Base-by-base conservation (phyloP, 176 grass and related monocot species). In the Zoysia pacifica region DNA sequence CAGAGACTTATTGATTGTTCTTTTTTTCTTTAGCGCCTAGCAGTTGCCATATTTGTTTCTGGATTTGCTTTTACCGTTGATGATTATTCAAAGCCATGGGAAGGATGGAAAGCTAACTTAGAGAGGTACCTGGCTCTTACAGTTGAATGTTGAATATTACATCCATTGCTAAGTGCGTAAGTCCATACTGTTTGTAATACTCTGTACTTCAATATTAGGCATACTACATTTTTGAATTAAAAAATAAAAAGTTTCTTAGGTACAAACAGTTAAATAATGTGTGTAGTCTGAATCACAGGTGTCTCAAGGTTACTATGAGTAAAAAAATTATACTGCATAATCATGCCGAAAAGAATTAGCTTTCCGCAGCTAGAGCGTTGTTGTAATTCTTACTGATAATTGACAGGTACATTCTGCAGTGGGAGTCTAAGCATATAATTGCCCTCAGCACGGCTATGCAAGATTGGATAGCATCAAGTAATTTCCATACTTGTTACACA, bases 381-480 rank as follows among this genome's bases (percentile, higher is more conserved):
- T 69, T 74, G 48, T 69, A 82, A 15, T 48, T 47, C 28, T 75
- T 43, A 69, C 35, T 56, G 35, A 52, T 64, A 85, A 85, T 62
- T 85, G 11, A 20, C 88, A 95, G 96, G 80, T 99, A 95, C 80
- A 62, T 76, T 84, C 86, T 95, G 59, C 90, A 95, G 48, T 95
- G 96, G 93, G 93, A 99, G 73, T 93, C 93, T 71, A 93, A 88
- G 69, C 91, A 93, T 85, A 71, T 99, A 77, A 90, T 95, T 84
- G 83, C 72, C 13, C 65, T 99, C 38, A 99, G 92, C 81, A 93
- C 92, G 28, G 92, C 92, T 79, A 93, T 93, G 80, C 88, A 93
- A 65, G 92, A 99, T 87, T 99, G 93, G 93, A 82, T 99, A 13
- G 88, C 90, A 81, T 95, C 90, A 86, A 95, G 92, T 91, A 93